phyloP scores from a whole-genome alignment of 148 eudicot genomes.

The Rheum nobile region DNA sequence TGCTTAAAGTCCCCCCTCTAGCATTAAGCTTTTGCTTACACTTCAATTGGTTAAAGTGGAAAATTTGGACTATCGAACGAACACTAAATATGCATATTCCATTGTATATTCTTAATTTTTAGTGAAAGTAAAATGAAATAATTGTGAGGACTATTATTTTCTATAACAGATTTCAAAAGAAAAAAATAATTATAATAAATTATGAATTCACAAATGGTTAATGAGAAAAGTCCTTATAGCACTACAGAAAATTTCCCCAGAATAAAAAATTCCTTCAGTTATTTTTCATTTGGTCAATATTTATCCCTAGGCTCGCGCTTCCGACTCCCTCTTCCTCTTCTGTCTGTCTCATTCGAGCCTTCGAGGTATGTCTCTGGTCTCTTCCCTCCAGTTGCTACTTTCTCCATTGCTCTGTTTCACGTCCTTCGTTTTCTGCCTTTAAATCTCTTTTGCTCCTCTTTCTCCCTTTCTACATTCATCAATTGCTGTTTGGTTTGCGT shows the following conservation, averaged over 20 bases:
- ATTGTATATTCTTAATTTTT: too few species aligned
- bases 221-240: too few species aligned
- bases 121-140: too few species aligned
- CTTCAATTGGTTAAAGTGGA: too few species aligned
- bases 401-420: background rate
- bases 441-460: background rate
- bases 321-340: background rate
- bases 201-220: too few species aligned
- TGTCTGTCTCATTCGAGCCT: background rate
- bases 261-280: background rate
- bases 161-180: too few species aligned
- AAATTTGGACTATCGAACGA: too few species aligned
- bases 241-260: background rate
- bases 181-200: too few species aligned
- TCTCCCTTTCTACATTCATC: background rate
- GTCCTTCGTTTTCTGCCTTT: conserved; percentile 1
- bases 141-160: too few species aligned
- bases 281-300: background rate
- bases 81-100: too few species aligned
- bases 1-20: too few species aligned
- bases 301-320: background rate
- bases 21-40: too few species aligned
- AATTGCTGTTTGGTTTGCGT: background rate
- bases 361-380: background rate
- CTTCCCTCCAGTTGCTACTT: background rate